Conservation (phyloP, 2,329 filamentous ascomycete genomes). For the Claviceps arundinis region DNA sequence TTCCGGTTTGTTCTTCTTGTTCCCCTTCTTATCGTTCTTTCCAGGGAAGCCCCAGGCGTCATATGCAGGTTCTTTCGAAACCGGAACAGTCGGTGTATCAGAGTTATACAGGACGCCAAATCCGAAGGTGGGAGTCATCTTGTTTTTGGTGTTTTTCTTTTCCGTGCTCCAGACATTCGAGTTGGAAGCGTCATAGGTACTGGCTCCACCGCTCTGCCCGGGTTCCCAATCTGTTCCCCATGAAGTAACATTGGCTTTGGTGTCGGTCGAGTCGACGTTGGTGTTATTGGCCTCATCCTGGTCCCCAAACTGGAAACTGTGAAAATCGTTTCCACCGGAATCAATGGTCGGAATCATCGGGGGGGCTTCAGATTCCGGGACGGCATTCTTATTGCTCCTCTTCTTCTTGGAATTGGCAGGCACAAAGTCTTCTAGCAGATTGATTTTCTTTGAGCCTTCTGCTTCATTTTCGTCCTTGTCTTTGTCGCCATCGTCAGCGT, state of each 20-base stretch:
- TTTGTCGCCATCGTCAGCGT: constrained; percentile 4
- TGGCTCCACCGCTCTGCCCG: constrained; percentile 6
- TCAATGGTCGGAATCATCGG: constrained; percentile 20
- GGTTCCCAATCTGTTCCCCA: constrained; percentile 47
- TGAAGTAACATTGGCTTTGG: constrained; percentile 35
- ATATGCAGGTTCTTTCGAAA: constrained; percentile 17
- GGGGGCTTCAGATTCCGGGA: constrained; percentile 15
- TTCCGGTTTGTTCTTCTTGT: constrained; percentile 17
- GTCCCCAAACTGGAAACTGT: constrained; percentile 54
- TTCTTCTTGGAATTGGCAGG: constrained; percentile 27
- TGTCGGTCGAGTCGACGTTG: constrained; percentile 34
- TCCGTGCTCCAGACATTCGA: constrained; percentile 37
- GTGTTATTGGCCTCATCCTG: constrained; percentile 45
- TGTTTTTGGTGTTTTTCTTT: constrained; percentile 38
- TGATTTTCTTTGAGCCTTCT: constrained; percentile 24
- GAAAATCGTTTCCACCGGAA: constrained; percentile 40
- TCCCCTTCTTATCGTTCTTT: constrained; percentile 26
- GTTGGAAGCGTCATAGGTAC: constrained; percentile 26
- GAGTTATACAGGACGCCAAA: constrained; percentile 35
- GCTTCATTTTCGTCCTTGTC: constrained; percentile 19
- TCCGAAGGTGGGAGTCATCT: constrained; percentile 29
- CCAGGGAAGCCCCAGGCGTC: constrained; percentile 17
- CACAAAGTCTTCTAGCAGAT: constrained; percentile 19
- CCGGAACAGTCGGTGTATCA: constrained; percentile 22
- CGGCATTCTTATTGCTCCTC: constrained; percentile 16